Conservation (phyloP, 2,329 filamentous ascomycete species). For the Didymosphaeria variabile region DNA sequence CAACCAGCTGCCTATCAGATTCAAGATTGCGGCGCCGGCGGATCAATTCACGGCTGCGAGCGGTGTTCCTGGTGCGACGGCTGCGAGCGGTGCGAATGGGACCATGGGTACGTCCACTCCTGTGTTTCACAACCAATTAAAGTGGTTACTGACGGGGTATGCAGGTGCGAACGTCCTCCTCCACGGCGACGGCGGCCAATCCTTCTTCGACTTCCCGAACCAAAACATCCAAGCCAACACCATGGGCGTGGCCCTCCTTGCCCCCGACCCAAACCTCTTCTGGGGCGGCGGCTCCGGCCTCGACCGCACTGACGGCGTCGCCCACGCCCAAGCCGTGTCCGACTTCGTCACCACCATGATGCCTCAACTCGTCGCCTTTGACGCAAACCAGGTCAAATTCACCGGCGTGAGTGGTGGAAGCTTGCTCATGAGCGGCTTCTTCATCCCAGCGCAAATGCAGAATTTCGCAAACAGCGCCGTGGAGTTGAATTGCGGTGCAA, state of each 20-base stretch:
- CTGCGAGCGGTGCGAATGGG: slow-evolving; percentile 40
- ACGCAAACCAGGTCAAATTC: slow-evolving; percentile 63
- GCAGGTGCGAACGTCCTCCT: slow-evolving; percentile 65
- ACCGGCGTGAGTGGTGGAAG: slow-evolving; percentile 66
- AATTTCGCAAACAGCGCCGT: slow-evolving; percentile 62
- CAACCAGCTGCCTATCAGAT: slow-evolving; percentile 65
- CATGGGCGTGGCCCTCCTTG: slow-evolving; percentile 63
- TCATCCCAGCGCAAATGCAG: slow-evolving; percentile 65
- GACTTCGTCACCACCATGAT: slow-evolving; percentile 61
- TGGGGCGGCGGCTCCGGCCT: slow-evolving; percentile 66
- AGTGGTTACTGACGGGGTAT: background rate
- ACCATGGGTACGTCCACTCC: slow-evolving; percentile 40
- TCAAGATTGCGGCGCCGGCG: slow-evolving; percentile 65
- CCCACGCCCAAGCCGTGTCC: slow-evolving; percentile 65
- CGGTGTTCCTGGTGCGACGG: slow-evolving; percentile 59
- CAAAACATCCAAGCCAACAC: slow-evolving; percentile 61
- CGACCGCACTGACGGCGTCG: slow-evolving; percentile 63
- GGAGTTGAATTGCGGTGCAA: slow-evolving; percentile 64
- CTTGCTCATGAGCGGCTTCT: slow-evolving; percentile 65
- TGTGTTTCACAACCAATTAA: too few species aligned
- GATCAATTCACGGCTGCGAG: slow-evolving; percentile 62
- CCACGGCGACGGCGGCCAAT: slow-evolving; percentile 68
- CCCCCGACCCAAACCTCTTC: slow-evolving; percentile 63
- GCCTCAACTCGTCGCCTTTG: slow-evolving; percentile 63
- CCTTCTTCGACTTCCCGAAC: slow-evolving; percentile 67